Conservation (phyloP, 2,329 filamentous ascomycete genomes). For the Biscogniauxia marginata region DNA sequence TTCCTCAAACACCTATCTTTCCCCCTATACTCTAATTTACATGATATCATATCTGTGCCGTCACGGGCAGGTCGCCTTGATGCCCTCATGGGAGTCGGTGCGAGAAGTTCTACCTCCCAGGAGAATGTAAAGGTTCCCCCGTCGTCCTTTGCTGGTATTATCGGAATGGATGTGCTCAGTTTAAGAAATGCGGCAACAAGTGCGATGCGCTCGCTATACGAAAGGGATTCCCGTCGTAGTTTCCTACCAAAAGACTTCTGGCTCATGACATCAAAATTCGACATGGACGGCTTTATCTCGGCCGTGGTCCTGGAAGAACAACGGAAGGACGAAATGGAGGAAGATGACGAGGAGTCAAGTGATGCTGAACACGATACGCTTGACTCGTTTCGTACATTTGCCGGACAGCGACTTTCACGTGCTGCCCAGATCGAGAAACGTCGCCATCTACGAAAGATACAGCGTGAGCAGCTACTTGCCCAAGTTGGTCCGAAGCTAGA, state of each 20-base stretch:
- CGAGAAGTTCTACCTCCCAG: slow-evolving; percentile 6
- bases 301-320: slow-evolving; percentile 89
- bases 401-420: slow-evolving; percentile 60
- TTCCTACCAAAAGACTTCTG: slow-evolving; percentile 86
- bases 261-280: slow-evolving; percentile 86
- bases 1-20: slow-evolving; percentile 94
- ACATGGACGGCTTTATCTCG: slow-evolving; percentile 84
- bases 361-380: slow-evolving; percentile 35
- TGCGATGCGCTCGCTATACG: slow-evolving; percentile 83
- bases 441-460: slow-evolving; percentile 64
- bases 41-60: slow-evolving; percentile 49
- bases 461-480: slow-evolving; percentile 70
- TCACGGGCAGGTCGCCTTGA: slow-evolving; percentile 24
- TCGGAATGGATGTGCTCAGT: slow-evolving; percentile 73
- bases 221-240: slow-evolving; percentile 82
- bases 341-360: slow-evolving; percentile 53
- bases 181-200: slow-evolving; percentile 78
- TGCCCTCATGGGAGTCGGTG: slow-evolving; percentile 20
- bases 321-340: slow-evolving; percentile 65
- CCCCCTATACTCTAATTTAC: slow-evolving; percentile 79
- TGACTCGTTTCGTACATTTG: slow-evolving; percentile 33
- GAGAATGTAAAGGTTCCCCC: slow-evolving; percentile 10
- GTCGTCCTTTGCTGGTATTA: slow-evolving; percentile 44
- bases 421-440: slow-evolving; percentile 64
- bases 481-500: slow-evolving; percentile 83